These are phyloP conservation scores for Termitomyces sp. DNA, from an alignment of 768 basidiomycete species.

Conservation along the genomic window DNA sequence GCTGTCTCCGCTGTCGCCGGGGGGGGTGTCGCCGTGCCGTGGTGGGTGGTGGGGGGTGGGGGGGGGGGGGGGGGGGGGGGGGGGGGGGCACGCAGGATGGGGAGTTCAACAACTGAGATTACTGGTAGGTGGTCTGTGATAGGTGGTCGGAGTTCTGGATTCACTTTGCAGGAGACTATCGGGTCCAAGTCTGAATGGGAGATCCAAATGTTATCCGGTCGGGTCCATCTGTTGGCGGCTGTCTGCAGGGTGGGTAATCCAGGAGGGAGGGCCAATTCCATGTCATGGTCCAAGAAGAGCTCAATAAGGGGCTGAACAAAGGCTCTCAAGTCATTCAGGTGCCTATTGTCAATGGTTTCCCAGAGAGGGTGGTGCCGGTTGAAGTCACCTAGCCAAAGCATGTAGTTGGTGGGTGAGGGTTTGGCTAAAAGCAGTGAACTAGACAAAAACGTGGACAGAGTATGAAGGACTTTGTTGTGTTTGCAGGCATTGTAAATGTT, in stretches of 20 bases:
- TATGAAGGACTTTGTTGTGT: constrained; percentile 1
- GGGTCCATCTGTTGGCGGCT: neutral
- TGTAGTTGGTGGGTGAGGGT: neutral
- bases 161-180: neutral
- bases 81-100: neutral
- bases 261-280: neutral
- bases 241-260: neutral
- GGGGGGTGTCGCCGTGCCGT: too few species aligned
- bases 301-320: neutral
- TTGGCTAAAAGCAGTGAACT: neutral
- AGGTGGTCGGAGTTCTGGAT: constrained; percentile 4
- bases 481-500: constrained; percentile 8
- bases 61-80: too few species aligned
- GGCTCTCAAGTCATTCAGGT: neutral
- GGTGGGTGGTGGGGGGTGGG: too few species aligned
- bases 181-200: neutral
- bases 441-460: neutral
- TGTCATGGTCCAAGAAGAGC: neutral
- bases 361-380: constrained; percentile 4
- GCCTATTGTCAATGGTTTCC: neutral
- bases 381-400: neutral
- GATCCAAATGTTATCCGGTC: constrained; percentile 3
- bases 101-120: constrained; percentile 18
- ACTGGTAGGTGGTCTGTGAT: constrained; percentile 34
- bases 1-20: too few species aligned